Conservation (phyloP, 257 asterid genomes). For the Nicotiana undulata region DNA sequence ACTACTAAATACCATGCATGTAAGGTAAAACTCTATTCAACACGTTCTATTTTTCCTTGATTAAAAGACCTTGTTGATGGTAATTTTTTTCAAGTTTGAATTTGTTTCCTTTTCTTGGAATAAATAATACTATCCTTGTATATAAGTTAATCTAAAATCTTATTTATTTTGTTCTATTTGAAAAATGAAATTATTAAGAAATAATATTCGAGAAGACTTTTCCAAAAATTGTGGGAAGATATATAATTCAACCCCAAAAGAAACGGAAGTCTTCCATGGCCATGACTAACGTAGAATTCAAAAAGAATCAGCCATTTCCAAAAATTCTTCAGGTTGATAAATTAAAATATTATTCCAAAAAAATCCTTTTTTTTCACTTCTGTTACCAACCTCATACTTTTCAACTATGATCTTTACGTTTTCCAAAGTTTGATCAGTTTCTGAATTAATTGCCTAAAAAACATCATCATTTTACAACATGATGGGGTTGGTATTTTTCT, state of each 20-base stretch:
- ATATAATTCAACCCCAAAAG: conserved; percentile 17
- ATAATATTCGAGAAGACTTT: neutral
- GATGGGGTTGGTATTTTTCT: neutral
- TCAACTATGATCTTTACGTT: neutral
- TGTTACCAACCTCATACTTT: neutral
- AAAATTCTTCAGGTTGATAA: conserved; percentile 12
- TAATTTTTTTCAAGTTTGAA: too few relatives aligned
- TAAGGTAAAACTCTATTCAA: too few relatives aligned
- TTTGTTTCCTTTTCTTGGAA: neutral
- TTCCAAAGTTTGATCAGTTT: neutral
- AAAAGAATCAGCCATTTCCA: conserved; percentile 11
- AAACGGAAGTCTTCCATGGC: conserved; percentile 35
- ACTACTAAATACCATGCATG: too few relatives aligned
- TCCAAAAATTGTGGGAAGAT: conserved; percentile 28
- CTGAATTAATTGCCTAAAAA: neutral
- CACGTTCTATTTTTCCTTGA: too few relatives aligned
- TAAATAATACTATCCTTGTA: too few relatives aligned
- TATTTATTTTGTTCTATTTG: too few relatives aligned
- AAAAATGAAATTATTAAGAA: neutral
- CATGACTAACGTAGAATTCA: neutral
- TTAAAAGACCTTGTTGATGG: too few relatives aligned
- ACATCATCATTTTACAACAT: neutral
- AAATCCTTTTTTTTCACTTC: neutral
- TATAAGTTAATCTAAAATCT: neutral
- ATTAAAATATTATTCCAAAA: neutral